Percentiles rank a stretch among this genome's conserved stretches.
Conservation (phyloP, 257 asterid genomes). For the Solanum ossicruentum region DNA sequence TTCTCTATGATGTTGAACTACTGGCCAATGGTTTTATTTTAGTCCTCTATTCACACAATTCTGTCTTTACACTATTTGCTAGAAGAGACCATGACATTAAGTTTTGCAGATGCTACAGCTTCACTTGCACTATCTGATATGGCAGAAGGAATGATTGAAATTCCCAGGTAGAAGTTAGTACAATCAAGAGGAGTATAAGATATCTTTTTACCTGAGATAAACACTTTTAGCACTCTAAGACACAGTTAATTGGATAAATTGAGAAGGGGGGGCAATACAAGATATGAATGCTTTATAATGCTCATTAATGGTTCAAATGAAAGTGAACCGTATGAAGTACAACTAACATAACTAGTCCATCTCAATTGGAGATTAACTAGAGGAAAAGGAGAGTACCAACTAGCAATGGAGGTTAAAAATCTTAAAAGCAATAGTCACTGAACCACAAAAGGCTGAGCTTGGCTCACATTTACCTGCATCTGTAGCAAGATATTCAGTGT, state of each 20-base stretch:
- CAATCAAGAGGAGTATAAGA: background rate
- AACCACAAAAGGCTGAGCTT: background rate
- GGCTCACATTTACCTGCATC: conserved; percentile 77
- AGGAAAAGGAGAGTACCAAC: background rate
- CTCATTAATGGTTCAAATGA: background rate
- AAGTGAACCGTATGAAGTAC: background rate
- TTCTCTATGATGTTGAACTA: background rate
- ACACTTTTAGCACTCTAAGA: background rate
- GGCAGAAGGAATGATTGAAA: background rate
- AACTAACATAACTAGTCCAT: background rate
- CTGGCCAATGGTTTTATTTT: background rate
- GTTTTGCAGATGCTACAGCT: background rate
- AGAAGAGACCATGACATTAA: background rate
- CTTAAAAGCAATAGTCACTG: background rate
- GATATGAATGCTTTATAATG: background rate
- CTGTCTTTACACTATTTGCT: background rate
- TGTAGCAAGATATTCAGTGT: conserved; percentile 76
- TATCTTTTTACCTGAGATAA: background rate
- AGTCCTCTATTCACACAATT: background rate
- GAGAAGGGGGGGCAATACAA: background rate
- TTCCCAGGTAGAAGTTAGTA: background rate
- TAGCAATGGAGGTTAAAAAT: background rate
- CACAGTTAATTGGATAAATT: background rate
- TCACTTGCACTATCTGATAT: background rate
- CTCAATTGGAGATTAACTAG: background rate